Conservation (phyloP, 1,284 basidiomycete species). For the Leccinum angustisporum region DNA sequence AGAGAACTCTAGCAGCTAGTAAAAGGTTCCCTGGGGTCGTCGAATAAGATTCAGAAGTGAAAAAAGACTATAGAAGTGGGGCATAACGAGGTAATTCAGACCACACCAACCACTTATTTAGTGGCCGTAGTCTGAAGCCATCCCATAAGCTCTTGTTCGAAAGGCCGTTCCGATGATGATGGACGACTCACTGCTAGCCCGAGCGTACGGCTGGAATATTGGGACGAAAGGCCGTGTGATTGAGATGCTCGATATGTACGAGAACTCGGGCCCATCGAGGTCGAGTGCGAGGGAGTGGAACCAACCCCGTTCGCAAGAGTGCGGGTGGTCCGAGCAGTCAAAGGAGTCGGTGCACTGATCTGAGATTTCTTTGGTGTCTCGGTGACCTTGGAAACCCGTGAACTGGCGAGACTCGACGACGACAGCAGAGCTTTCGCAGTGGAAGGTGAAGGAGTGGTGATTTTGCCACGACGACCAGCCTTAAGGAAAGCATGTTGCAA, state of each 20-base stretch:
- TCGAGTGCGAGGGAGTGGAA: slow-evolving; percentile 56
- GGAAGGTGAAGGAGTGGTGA: slow-evolving; percentile 44
- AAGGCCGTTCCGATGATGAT: slow-evolving; percentile 38
- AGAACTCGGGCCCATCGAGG: slow-evolving; percentile 49
- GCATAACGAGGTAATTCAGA: slow-evolving; percentile 12
- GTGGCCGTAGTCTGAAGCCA: slow-evolving; percentile 46
- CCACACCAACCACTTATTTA: slow-evolving; percentile 38
- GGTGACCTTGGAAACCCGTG: slow-evolving; percentile 52
- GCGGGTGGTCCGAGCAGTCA: slow-evolving; percentile 70
- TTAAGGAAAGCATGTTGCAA: slow-evolving; percentile 89
- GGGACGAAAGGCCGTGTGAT: slow-evolving; percentile 50
- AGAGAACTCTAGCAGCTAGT: slow-evolving; percentile 30
- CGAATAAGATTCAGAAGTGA: slow-evolving; percentile 11
- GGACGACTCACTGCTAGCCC: slow-evolving; percentile 47
- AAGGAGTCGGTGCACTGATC: slow-evolving; percentile 80
- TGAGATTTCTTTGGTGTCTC: slow-evolving; percentile 86
- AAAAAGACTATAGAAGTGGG: slow-evolving; percentile 5
- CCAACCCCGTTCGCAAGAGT: slow-evolving; percentile 48
- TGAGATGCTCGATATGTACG: slow-evolving; percentile 56
- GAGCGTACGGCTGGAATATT: slow-evolving; percentile 53
- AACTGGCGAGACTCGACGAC: slow-evolving; percentile 48
- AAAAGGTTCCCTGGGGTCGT: slow-evolving; percentile 24
- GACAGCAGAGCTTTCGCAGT: slow-evolving; percentile 52
- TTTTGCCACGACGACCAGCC: slow-evolving; percentile 57
- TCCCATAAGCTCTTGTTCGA: slow-evolving; percentile 39